A percentile compares a stretch with the other conserved stretches of the same genome.
phyloP scores from a whole-genome alignment of 2,329 filamentous ascomycete genomes.

The Sarocladium strictum region DNA sequence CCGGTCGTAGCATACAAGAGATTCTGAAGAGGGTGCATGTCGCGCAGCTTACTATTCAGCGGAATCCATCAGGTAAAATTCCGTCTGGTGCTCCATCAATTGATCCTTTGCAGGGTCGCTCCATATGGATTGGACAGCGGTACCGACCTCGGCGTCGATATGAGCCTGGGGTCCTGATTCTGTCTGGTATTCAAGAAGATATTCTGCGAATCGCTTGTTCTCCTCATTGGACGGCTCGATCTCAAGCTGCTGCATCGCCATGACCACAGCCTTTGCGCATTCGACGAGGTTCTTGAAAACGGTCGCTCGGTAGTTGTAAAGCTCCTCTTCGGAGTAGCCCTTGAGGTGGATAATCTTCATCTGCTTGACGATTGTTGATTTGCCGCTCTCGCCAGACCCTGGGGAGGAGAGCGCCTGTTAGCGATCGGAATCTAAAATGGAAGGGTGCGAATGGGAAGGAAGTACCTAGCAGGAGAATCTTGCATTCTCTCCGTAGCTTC shows the following conservation, averaged over 20 bases:
- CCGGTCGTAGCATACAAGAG: neutral
- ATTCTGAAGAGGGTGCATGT: neutral
- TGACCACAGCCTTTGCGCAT: slow-evolving; percentile 89
- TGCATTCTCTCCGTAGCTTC: slow-evolving; percentile 93
- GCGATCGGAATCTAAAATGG: too few species aligned
- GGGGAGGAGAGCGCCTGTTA: slow-evolving; percentile 15
- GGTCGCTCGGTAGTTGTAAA: slow-evolving; percentile 88
- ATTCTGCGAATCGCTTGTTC: slow-evolving; percentile 71
- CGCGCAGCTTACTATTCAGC: slow-evolving; percentile 79
- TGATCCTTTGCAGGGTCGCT: slow-evolving; percentile 76
- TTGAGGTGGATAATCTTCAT: slow-evolving; percentile 99
- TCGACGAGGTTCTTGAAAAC: slow-evolving; percentile 98
- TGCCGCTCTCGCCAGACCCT: slow-evolving; percentile 98
- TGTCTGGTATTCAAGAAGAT: slow-evolving; percentile 79
- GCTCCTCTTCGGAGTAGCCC: slow-evolving; percentile 90
- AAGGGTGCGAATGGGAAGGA: too few species aligned
- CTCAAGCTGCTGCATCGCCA: slow-evolving; percentile 85
- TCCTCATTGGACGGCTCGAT: slow-evolving; percentile 69
- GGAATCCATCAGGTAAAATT: slow-evolving; percentile 99
- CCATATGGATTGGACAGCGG: slow-evolving; percentile 84
- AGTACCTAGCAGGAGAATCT: slow-evolving; percentile 88
- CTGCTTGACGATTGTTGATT: slow-evolving; percentile 99
- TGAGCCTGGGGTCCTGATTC: slow-evolving; percentile 84
- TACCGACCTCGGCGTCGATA: slow-evolving; percentile 73
- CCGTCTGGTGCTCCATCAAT: slow-evolving; percentile 88